Base-by-base conservation (phyloP, 2,329 filamentous ascomycete species). In the Escovopsis weberi region DNA sequence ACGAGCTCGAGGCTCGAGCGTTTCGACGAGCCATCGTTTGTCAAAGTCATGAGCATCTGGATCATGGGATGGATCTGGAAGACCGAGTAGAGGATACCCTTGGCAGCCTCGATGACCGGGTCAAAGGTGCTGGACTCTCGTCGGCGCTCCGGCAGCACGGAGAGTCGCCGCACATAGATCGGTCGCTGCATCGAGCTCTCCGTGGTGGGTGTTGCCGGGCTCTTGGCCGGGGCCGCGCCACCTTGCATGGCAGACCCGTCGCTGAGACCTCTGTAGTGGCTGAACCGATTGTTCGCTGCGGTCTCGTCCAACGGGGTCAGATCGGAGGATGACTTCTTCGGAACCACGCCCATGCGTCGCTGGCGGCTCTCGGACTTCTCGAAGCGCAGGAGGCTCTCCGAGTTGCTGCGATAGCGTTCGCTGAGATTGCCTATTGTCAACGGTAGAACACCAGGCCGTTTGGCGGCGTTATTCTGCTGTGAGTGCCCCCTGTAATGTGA, bases 401-500 rank as follows among this genome's bases (percentile, higher is more conserved):
- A 80, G 46, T 81, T 80, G 52, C 77, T 81, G 36, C 78, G 72
- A 11, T 75, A 52, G 9, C 80, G 72, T 11, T 32, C 82, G 49
- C 78, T 83, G 26, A 74, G 68, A 48, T 72, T 89, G 15, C 77
- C 78, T 43, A 84, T 79, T 3, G 80, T 78, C 37, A 78, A 54
- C 8, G 74, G 85, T 60, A 84, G 78, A n/a, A 86, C 72, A 2
- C 79, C 77, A 1, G 86, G 84, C 44, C 81, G 71, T 43, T 84
- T 76, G 38, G 78, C 66, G 6, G 74, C 65, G 2, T 72, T 65
- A 50, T 72, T 82, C 48, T 84, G 78, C 50, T 82, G 78, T 3
- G 81, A 85, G 4, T 81, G 65, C 1, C 79, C 79, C 28, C 88
- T 78, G 51, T 85, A 85, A 58, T 94, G 87, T 3, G 86, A 91